A percentile compares a stretch with the other conserved stretches of the same genome.
Evolutionary conservation across 495 filamentous ascomycete species (phyloP).

Genomic region (Xylaria acuta): DNA sequence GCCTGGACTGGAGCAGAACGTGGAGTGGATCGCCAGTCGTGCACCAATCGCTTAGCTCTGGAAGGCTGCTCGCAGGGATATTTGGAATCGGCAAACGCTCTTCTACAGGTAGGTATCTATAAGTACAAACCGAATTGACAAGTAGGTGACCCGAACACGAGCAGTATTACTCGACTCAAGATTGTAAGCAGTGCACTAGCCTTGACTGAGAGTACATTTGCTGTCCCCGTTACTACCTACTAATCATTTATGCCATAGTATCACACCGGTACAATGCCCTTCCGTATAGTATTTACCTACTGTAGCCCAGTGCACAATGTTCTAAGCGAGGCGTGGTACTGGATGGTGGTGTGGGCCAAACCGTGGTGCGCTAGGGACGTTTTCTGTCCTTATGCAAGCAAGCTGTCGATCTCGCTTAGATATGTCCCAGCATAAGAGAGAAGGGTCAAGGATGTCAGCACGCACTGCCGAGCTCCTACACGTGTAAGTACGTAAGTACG

Average conservation of each 20-base stretch:
- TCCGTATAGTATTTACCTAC: neutral
- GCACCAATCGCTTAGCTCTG: slow-evolving; percentile 19
- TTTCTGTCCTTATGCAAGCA: slow-evolving; percentile 7
- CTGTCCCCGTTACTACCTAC: neutral
- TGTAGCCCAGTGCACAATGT: slow-evolving; percentile 6
- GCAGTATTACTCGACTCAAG: neutral
- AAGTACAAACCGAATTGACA: neutral
- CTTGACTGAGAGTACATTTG: neutral
- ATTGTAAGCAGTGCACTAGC: neutral
- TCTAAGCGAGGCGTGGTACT: slow-evolving; percentile 11
- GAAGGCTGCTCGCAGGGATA: slow-evolving; percentile 12
- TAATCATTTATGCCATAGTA: neutral
- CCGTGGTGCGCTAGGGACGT: neutral
- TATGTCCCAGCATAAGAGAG: neutral
- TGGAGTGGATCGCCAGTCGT: slow-evolving; percentile 2
- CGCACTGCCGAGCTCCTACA: slow-evolving; percentile 15
- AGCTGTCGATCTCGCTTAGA: slow-evolving; percentile 19
- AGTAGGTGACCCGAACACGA: slow-evolving; percentile 11
- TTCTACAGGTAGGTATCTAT: neutral
- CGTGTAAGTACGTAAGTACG: neutral
- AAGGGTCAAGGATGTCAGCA: slow-evolving; percentile 10
- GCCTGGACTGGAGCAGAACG: neutral
- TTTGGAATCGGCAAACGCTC: slow-evolving; percentile 17
- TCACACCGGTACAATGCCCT: neutral
- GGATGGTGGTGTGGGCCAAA: slow-evolving; percentile 2